Evolutionary conservation across 768 basidiomycete genomes (phyloP).

Genomic region (Serendipita vermifera): DNA sequence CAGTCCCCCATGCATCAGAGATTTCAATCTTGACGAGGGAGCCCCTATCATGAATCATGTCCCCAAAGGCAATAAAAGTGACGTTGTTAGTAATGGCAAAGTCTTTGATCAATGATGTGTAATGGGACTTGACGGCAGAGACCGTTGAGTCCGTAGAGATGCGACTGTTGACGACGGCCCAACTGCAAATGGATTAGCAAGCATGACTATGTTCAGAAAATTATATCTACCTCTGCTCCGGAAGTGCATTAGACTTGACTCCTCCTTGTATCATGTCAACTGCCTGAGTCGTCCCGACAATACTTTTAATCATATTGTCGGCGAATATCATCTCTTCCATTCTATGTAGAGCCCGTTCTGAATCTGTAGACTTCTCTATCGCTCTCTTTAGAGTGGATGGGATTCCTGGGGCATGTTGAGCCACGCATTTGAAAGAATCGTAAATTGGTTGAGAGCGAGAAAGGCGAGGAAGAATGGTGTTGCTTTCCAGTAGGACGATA

Average conservation of each 20-base stretch:
- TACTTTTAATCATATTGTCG: constrained; percentile 31
- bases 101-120: constrained; percentile 10
- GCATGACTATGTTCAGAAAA: not conserved
- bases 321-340: constrained; percentile 35
- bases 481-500: constrained; percentile 52
- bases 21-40: not conserved
- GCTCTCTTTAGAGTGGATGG: constrained; percentile 34
- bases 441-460: constrained; percentile 44
- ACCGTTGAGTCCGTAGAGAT: constrained; percentile 36
- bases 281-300: constrained; percentile 63
- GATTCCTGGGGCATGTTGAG: constrained; percentile 45
- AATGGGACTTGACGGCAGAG: constrained; percentile 7
- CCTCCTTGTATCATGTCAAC: constrained; percentile 51
- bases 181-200: constrained; percentile 21
- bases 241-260: constrained; percentile 66
- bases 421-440: constrained; percentile 49
- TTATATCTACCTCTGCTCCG: constrained; percentile 36
- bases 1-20: constrained; percentile 34
- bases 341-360: constrained; percentile 37
- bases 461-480: constrained; percentile 35
- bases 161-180: constrained; percentile 59
- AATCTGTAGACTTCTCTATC: constrained; percentile 36
- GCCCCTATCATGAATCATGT: constrained; percentile 12
- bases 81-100: constrained; percentile 12
- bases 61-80: constrained; percentile 11